A percentile compares a stretch with the other conserved stretches of the same genome.
phyloP scores from a whole-genome alignment of 1,139 yeast genomes.

The Protomyces arabidopsidicola region DNA sequence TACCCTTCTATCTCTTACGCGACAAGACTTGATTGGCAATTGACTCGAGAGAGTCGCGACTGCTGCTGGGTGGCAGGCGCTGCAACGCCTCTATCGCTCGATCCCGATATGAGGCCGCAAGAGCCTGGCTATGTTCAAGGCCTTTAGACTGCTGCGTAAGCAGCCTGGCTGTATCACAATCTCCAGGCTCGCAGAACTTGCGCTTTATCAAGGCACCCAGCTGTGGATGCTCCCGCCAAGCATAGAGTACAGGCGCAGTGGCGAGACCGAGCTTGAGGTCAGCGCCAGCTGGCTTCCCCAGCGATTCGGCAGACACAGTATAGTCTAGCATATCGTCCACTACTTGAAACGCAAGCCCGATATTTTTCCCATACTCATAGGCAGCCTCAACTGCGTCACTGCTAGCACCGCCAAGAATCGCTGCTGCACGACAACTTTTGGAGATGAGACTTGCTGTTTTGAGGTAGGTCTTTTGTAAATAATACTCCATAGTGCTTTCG shows the following conservation, averaged over 20 bases:
- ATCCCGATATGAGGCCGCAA: conserved; percentile 74
- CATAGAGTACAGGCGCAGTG: conserved; percentile 92
- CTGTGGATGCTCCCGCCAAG: conserved; percentile 85
- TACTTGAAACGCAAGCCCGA: conserved; percentile 92
- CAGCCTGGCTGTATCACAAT: conserved; percentile 69
- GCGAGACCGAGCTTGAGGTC: conserved; percentile 91
- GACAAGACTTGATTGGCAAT: conserved; percentile 79
- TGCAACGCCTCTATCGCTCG: conserved; percentile 66
- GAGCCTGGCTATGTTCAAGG: conserved; percentile 63
- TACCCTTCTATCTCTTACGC: conserved; percentile 54
- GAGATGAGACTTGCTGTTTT: conserved; percentile 94
- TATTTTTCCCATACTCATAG: conserved; percentile 84
- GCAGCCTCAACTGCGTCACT: conserved; percentile 72
- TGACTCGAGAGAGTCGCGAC: conserved; percentile 80
- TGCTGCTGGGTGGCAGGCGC: conserved; percentile 77
- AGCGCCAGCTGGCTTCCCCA: conserved; percentile 88
- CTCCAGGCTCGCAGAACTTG: conserved; percentile 75
- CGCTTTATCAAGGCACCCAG: conserved; percentile 78
- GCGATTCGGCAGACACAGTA: conserved; percentile 70
- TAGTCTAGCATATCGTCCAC: conserved; percentile 96
- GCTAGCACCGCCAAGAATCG: conserved; percentile 81
- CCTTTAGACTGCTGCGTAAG: conserved; percentile 72
- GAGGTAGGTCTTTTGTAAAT: conserved; percentile 86
- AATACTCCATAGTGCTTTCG: conserved; percentile 77
- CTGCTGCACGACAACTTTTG: conserved; percentile 90